phyloP scores from a whole-genome alignment of 2,329 filamentous ascomycete species.

The Clarireedia sp. region DNA sequence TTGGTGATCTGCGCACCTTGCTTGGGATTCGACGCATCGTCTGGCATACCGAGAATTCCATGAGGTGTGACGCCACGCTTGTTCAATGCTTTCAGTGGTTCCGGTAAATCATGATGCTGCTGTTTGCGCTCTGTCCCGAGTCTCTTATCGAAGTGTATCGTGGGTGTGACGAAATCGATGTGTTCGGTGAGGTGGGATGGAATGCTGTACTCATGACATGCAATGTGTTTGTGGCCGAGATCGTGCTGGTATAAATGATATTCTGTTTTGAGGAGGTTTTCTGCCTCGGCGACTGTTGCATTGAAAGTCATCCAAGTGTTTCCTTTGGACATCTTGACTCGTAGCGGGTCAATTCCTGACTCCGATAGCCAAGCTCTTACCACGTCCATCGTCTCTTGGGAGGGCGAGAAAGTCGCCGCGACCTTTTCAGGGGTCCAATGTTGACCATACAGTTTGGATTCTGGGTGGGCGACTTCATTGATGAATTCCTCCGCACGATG shows the following conservation, averaged over 20 bases:
- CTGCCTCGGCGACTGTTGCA: constrained; percentile 33
- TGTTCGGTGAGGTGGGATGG: constrained; percentile 25
- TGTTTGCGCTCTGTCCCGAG: constrained; percentile 11
- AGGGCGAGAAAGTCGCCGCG: constrained; percentile 36
- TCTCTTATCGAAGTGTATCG: constrained; percentile 27
- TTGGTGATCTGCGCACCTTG: constrained; percentile 20
- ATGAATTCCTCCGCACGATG: constrained; percentile 38
- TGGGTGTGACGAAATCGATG: constrained; percentile 29
- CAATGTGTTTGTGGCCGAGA: constrained; percentile 33
- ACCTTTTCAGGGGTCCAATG: constrained; percentile 40
- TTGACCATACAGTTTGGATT: constrained; percentile 38
- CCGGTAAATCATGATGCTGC: constrained; percentile 31
- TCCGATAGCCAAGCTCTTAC: constrained; percentile 46
- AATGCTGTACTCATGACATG: constrained; percentile 28
- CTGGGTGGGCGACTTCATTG: constrained; percentile 37
- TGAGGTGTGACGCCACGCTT: constrained; percentile 5
- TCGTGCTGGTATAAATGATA: constrained; percentile 48
- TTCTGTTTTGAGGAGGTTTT: constrained; percentile 44
- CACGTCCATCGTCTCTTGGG: constrained; percentile 37
- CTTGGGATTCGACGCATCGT: constrained; percentile 23
- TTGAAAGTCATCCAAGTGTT: constrained; percentile 28
- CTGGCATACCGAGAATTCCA: constrained; percentile 25
- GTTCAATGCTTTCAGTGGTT: constrained; percentile 14
- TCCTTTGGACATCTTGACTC: constrained; percentile 38
- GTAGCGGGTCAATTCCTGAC: constrained; percentile 41